These are phyloP conservation scores for Ogataea populi-albae DNA, from an alignment of 805 yeast species.

Conservation along the genomic window DNA sequence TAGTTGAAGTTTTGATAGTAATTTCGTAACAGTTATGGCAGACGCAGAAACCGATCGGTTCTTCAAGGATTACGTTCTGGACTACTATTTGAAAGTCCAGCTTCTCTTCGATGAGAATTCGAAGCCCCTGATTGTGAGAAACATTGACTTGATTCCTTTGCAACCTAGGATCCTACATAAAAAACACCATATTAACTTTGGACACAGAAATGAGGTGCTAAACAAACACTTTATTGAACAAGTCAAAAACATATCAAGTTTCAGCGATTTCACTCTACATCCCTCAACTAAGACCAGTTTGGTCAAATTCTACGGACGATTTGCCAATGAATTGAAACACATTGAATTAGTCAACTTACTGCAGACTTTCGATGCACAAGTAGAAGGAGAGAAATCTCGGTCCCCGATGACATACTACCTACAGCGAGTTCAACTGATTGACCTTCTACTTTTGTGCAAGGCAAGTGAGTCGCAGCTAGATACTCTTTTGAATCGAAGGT, in stretches of 20 bases:
- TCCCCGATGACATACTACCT: conserved; percentile 11
- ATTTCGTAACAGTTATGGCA: conserved; percentile 1
- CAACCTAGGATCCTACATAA: conserved; percentile 19
- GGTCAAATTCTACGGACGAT: conserved; percentile 10
- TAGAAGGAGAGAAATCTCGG: conserved; percentile 3
- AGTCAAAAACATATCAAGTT: conserved; percentile 14
- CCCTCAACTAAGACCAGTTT: conserved; percentile 16
- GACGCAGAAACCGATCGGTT: conserved; percentile 8
- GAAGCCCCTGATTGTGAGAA: conserved; percentile 18
- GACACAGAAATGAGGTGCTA: conserved; percentile 22
- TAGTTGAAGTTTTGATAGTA: too few relatives aligned
- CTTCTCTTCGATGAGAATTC: conserved; percentile 24
- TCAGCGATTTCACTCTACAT: conserved; percentile 14
- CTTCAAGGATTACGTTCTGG: conserved; percentile 23
- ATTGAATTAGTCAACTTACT: conserved; percentile 15
- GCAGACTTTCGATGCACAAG: conserved; percentile 11
- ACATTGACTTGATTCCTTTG: conserved; percentile 18
- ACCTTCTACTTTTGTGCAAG: conserved; percentile 17
- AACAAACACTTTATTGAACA: conserved; percentile 22
- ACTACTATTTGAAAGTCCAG: conserved; percentile 26
- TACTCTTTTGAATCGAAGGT: conserved; percentile 12
- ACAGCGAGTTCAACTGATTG: conserved; percentile 17
- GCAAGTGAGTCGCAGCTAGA: conserved; percentile 14
- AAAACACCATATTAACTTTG: conserved; percentile 23
- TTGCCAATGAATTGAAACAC: conserved; percentile 16